Base-by-base conservation (phyloP, 2,329 filamentous ascomycete genomes). In the Alternaria sp. region DNA sequence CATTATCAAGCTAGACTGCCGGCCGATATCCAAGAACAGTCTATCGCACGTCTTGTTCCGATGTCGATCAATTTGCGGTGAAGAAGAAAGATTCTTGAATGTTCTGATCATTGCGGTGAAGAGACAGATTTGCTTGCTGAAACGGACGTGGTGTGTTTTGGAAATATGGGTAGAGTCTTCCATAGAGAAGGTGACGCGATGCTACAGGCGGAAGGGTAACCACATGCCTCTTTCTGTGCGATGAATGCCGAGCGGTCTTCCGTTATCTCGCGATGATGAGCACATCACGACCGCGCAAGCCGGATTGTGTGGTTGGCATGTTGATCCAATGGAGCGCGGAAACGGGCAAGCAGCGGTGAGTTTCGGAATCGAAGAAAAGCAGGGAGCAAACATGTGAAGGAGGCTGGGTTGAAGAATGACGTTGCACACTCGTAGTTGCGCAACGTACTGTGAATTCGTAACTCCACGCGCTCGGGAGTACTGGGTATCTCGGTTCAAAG, bases 41-140 rank as follows among this genome's bases (percentile, higher is more conserved):
- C 50, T 32, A 63, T 72, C 61, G 67, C 65, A 67, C 57, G 55
- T 58, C 54, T 52, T 55, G 44, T 67, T 53, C 56, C 59, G 55
- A 40, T 66, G 63, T 67, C 60, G 67, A 66, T 66, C 65, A 66
- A 67, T 49, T 70, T 71, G 68, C 72, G 68, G 71, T 74, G 72
- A 65, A 54, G 44, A 61, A 47, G 44, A 56, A 25, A 51, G 21
- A 51, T 49, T 65, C 51, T 63, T 56, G 54, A 62, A 67, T 62
- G 60, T 70, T 65, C 58, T 56, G 55, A 59, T 55, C 47, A 57
- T 64, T 54, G 61, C 45, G 57, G 64, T 62, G 59, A 55, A 50
- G 56, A 64, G 55, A 40, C 1, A 62, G 49, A 30, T 19, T 21
- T 59, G 63, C 70, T 65, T 71, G 55, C 55, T 71, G 65, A 63